Conservation (phyloP, 2,329 filamentous ascomycete species). For the Aureobasidium sp. region DNA sequence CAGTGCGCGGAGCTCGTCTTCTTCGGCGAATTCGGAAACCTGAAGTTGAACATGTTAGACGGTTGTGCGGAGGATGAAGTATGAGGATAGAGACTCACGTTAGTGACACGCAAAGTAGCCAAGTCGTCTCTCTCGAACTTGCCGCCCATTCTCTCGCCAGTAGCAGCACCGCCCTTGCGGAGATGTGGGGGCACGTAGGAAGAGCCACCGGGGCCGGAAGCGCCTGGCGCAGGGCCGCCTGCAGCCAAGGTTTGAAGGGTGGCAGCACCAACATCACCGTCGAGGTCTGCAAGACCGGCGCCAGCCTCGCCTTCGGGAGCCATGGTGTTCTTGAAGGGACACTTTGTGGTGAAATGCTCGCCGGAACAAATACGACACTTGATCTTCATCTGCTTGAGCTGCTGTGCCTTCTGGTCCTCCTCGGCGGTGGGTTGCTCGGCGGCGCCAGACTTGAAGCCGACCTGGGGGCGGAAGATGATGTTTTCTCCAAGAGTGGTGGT, state of each 20-base stretch:
- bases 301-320: slow-evolving; percentile 58
- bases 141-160: slow-evolving; percentile 77
- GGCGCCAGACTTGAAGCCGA: slow-evolving; percentile 89
- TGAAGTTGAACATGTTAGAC: not conserved
- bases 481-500: slow-evolving; percentile 95
- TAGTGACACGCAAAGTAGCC: slow-evolving; percentile 93
- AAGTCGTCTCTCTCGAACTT: slow-evolving; percentile 97
- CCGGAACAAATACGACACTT: slow-evolving; percentile 99
- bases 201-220: slow-evolving; percentile 49
- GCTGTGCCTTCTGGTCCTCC: slow-evolving; percentile 62
- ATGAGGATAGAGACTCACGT: slow-evolving; percentile 55
- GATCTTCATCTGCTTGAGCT: slow-evolving; percentile 97
- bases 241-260: slow-evolving; percentile 34
- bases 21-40: slow-evolving; percentile 98
- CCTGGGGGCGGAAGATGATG: slow-evolving; percentile 88
- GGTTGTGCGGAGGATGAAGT: not conserved
- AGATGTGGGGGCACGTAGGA: slow-evolving; percentile 94
- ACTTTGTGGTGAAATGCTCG: slow-evolving; percentile 98
- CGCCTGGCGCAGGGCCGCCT: slow-evolving; percentile 37
- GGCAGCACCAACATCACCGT: slow-evolving; percentile 40
- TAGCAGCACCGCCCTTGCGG: slow-evolving; percentile 59
- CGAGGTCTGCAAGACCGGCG: slow-evolving; percentile 40
- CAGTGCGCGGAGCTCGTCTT: slow-evolving; percentile 90
- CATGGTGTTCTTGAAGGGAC: slow-evolving; percentile 99
- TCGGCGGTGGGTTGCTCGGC: slow-evolving; percentile 58